phyloP scores from a whole-genome alignment of 257 asterid species.

The Penstemon eatonii region DNA sequence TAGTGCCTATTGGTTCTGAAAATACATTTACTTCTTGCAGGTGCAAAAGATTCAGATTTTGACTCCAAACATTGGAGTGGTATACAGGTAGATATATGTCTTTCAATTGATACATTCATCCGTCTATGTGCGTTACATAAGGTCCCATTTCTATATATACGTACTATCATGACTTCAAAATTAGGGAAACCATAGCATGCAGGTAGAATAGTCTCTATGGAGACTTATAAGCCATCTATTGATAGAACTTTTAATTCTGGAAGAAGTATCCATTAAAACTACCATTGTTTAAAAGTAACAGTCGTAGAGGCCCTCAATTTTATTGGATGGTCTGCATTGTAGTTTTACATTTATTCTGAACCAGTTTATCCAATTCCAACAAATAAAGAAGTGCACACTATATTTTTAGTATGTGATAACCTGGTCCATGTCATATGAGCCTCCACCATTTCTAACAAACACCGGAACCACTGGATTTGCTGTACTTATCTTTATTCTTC shows the following conservation, averaged over 20 bases:
- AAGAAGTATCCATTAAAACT: too few species aligned
- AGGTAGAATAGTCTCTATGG: too few species aligned
- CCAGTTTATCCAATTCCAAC: too few species aligned
- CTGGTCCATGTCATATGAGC: not conserved
- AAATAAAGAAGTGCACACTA: too few species aligned
- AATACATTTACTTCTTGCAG: slow-evolving; percentile 40
- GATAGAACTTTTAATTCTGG: too few species aligned
- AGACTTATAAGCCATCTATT: too few species aligned
- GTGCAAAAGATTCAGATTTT: slow-evolving; percentile 92
- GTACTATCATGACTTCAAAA: too few species aligned
- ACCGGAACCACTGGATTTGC: not conserved
- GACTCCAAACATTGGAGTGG: slow-evolving; percentile 98
- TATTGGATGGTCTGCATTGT: too few species aligned
- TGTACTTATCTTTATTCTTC: not conserved
- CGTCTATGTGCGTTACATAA: not conserved
- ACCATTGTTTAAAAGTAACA: too few species aligned
- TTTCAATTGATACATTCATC: not conserved
- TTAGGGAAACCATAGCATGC: too few species aligned
- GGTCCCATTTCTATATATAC: not conserved
- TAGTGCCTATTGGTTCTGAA: not conserved
- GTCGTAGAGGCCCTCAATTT: too few species aligned
- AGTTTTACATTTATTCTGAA: too few species aligned
- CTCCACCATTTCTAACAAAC: slow-evolving; percentile 13
- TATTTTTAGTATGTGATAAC: not conserved
- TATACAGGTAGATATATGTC: slow-evolving; percentile 66